A percentile compares a stretch with the other conserved stretches of the same genome.
phyloP scores from a whole-genome alignment of 805 yeast genomes.

The Yueomyces sinensis region DNA sequence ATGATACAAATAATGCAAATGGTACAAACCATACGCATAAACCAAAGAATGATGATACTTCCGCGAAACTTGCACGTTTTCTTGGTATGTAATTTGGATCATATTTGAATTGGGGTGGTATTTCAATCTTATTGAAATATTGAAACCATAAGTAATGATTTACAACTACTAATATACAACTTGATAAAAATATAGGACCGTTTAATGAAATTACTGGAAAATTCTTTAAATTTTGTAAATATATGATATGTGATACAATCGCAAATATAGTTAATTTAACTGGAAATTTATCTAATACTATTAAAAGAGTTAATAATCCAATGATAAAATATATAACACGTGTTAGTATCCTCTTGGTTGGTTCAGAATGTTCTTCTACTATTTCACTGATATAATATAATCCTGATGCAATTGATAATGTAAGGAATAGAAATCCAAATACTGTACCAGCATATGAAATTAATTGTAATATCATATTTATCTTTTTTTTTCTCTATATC shows the following conservation, averaged over 20 bases:
- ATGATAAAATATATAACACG: slow-evolving; percentile 54
- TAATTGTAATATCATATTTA: slow-evolving; percentile 41
- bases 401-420: slow-evolving; percentile 75
- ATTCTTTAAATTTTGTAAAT: slow-evolving; percentile 59
- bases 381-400: slow-evolving; percentile 81
- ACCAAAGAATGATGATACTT: slow-evolving; percentile 92
- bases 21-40: slow-evolving; percentile 90
- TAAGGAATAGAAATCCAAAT: slow-evolving; percentile 46
- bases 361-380: slow-evolving; percentile 85
- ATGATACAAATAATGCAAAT: slow-evolving; percentile 77
- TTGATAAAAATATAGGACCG: slow-evolving; percentile 54
- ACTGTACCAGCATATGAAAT: slow-evolving; percentile 49
- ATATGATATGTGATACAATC: slow-evolving; percentile 55
- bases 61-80: slow-evolving; percentile 67
- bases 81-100: slow-evolving; percentile 48
- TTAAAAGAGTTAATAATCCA: slow-evolving; percentile 38
- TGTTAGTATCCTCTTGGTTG: slow-evolving; percentile 58
- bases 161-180: slow-evolving; percentile 58
- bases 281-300: slow-evolving; percentile 72
- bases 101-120: slow-evolving; percentile 56
- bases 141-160: slow-evolving; percentile 89
- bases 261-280: slow-evolving; percentile 53
- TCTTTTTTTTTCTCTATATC: not conserved
- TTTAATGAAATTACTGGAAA: slow-evolving; percentile 77
- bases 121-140: slow-evolving; percentile 52